A percentile compares a stretch with the other conserved stretches of the same genome.
phyloP scores from a whole-genome alignment of 169 alveolate species.

The Cryptosporidium sp. region DNA sequence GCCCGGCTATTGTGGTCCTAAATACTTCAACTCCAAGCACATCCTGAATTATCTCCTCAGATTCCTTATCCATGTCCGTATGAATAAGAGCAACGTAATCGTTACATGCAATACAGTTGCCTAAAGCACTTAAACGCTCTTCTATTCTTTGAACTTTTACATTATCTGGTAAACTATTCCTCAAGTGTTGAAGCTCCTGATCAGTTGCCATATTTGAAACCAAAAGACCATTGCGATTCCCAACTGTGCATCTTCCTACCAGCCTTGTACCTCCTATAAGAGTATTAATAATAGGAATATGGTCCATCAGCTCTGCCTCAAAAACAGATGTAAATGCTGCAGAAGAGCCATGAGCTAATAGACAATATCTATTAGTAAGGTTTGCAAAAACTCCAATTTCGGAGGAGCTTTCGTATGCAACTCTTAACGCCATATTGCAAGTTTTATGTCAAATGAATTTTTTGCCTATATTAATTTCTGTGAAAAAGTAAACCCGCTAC shows the following conservation, averaged over 20 bases:
- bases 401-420: conserved; percentile 94
- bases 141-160: conserved; percentile 96
- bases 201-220: conserved; percentile 98
- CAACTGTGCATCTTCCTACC: conserved; percentile 96
- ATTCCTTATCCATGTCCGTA: conserved; percentile 98
- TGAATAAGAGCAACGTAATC: conserved; percentile 98
- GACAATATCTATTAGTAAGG: conserved; percentile 94
- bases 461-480: background rate
- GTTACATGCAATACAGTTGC: conserved; percentile 97
- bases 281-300: conserved; percentile 96
- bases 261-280: conserved; percentile 97
- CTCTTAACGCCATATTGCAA: conserved; percentile 73
- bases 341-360: conserved; percentile 95
- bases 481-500: background rate
- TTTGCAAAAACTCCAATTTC: conserved; percentile 98
- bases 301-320: conserved; percentile 94
- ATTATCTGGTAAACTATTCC: conserved; percentile 96
- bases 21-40: conserved; percentile 97
- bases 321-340: conserved; percentile 96
- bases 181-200: conserved; percentile 94
- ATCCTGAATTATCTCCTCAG: conserved; percentile 98
- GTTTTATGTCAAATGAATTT: background rate
- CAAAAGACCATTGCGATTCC: conserved; percentile 96
- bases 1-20: conserved; percentile 98
- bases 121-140: conserved; percentile 98